phyloP scores from a whole-genome alignment of 2,329 filamentous ascomycete species.

The Beauveria varroae region DNA sequence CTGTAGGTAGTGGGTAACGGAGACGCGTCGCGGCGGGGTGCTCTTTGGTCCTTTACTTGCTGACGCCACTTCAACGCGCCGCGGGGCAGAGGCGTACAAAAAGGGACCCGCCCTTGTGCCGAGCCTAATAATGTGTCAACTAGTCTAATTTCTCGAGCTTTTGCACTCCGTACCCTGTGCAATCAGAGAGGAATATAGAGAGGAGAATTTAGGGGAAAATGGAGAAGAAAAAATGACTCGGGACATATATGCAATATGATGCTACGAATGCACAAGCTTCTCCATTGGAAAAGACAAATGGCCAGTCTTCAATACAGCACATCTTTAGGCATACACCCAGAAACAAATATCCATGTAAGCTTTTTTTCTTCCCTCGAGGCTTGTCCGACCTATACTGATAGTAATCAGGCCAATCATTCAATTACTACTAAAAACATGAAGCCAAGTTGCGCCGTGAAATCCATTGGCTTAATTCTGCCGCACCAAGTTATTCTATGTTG shows the following conservation, averaged over 20 bases:
- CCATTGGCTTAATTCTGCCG: neutral
- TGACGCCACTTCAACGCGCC: conserved; percentile 14
- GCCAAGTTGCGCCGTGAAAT: conserved; percentile 1
- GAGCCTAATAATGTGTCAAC: neutral
- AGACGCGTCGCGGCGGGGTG: conserved; percentile 25
- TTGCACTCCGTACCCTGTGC: neutral
- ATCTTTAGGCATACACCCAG: no score
- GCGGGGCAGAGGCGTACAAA: conserved; percentile 5
- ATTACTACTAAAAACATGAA: neutral
- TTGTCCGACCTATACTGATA: neutral
- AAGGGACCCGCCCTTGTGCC: neutral
- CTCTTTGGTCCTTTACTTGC: neutral
- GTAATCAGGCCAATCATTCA: neutral
- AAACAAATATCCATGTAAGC: no score
- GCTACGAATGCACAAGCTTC: neutral
- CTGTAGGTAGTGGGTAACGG: conserved; percentile 17
- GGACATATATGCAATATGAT: neutral
- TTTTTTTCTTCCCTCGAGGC: neutral
- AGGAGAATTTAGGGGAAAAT: no score
- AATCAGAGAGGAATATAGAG: no score
- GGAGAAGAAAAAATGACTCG: no score
- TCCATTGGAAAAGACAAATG: neutral
- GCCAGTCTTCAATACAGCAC: no score
- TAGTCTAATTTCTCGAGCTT: neutral
- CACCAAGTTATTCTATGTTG: neutral